Percentiles rank a stretch among this genome's conserved stretches.
These are phyloP conservation scores for Lentinus brumalis DNA, from an alignment of 768 basidiomycete genomes.

Conservation along the genomic window DNA sequence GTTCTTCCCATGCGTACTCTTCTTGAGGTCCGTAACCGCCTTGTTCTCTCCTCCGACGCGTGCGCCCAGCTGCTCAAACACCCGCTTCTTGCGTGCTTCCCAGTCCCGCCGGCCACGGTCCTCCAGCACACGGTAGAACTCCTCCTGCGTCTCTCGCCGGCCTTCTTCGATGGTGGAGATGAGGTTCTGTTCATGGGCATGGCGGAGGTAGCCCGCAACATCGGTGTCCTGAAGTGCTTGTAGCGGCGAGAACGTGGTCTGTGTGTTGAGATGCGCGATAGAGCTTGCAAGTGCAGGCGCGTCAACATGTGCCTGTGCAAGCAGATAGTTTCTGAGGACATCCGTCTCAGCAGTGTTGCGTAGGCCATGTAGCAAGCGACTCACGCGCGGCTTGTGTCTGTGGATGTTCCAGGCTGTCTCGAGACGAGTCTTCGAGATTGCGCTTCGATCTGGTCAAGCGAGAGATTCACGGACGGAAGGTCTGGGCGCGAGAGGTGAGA, in stretches of 20 bases:
- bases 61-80: constrained; percentile 88
- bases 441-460: constrained; percentile 93
- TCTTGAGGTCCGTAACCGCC: constrained; percentile 61
- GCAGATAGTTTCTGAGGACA: constrained; percentile 73
- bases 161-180: constrained; percentile 94
- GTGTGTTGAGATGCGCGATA: constrained; percentile 81
- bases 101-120: constrained; percentile 77
- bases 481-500: constrained; percentile 79
- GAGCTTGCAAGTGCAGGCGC: constrained; percentile 82
- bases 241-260: constrained; percentile 84
- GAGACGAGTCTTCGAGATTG: constrained; percentile 86
- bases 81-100: constrained; percentile 87
- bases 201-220: constrained; percentile 90
- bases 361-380: constrained; percentile 26
- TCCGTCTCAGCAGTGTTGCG: not conserved
- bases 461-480: constrained; percentile 84
- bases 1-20: constrained; percentile 59
- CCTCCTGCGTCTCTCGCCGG: constrained; percentile 78
- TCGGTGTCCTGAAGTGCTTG: constrained; percentile 94
- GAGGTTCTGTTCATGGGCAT: constrained; percentile 92
- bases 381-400: constrained; percentile 75
- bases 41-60: constrained; percentile 57
- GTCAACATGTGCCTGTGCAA: constrained; percentile 94
- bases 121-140: constrained; percentile 82
- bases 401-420: constrained; percentile 61